Conservation (phyloP, 2,329 filamentous ascomycete species). For the Hypomyces rosellus region DNA sequence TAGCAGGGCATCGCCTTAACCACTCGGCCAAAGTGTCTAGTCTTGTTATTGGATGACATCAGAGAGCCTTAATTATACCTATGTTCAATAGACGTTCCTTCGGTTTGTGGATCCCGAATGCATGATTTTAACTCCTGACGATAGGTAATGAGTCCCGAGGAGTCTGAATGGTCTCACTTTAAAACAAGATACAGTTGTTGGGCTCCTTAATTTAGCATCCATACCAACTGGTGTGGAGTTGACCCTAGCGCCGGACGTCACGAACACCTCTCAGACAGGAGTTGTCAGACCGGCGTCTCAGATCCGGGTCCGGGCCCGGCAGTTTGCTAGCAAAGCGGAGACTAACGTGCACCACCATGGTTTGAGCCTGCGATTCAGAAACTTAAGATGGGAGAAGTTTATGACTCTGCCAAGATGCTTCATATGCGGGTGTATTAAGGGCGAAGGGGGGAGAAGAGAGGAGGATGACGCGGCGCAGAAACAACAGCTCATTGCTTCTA, state of each 20-base stretch:
- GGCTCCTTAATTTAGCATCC: too few relatives aligned
- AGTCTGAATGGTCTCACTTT: too few relatives aligned
- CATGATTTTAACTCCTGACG: too few relatives aligned
- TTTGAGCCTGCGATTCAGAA: slow-evolving; percentile 8
- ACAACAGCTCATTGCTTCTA: too few relatives aligned
- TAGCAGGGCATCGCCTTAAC: not conserved
- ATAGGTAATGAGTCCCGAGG: too few relatives aligned
- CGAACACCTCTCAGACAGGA: slow-evolving; percentile 18
- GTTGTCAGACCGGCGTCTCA: slow-evolving; percentile 26
- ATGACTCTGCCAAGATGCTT: not conserved
- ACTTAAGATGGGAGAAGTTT: slow-evolving; percentile 1
- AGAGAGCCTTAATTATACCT: too few relatives aligned
- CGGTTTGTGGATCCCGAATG: too few relatives aligned
- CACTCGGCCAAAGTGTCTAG: slow-evolving; percentile 1
- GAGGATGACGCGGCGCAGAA: not conserved
- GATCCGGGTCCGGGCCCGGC: slow-evolving; percentile 4
- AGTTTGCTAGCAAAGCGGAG: not conserved
- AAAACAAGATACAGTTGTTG: too few relatives aligned
- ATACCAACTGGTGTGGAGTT: too few relatives aligned
- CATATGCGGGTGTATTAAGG: not conserved
- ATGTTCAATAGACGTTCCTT: too few relatives aligned
- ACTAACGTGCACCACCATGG: slow-evolving; percentile 7
- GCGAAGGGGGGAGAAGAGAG: not conserved
- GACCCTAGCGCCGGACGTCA: too few relatives aligned
- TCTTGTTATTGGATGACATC: not conserved